Evolutionary conservation across 352 stramenopile species (phyloP).

Genomic region (Chrysophaeum taylorii): DNA sequence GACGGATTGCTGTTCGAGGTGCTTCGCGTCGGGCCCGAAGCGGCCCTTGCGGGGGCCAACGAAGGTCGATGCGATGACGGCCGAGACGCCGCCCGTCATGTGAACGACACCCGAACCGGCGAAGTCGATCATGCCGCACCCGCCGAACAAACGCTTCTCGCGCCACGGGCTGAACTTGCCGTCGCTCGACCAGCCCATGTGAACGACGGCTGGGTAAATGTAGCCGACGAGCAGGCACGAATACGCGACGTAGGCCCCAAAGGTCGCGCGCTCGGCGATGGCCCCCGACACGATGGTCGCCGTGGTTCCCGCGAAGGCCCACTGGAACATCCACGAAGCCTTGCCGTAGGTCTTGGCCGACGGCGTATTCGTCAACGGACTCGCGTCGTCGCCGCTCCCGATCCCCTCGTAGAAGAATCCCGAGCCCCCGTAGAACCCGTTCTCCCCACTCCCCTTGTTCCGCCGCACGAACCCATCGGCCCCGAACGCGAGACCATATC

Average conservation of each 20-base stretch:
- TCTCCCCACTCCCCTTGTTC: slow-evolving; percentile 13
- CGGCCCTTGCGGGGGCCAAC: slow-evolving; percentile 48
- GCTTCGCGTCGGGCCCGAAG: slow-evolving; percentile 54
- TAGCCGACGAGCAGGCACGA: slow-evolving; percentile 18
- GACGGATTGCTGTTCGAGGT: slow-evolving; percentile 27
- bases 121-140: slow-evolving; percentile 54
- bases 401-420: slow-evolving; percentile 23
- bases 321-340: slow-evolving; percentile 37
- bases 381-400: no score
- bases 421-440: slow-evolving; percentile 26
- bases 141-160: slow-evolving; percentile 2
- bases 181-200: slow-evolving; percentile 35
- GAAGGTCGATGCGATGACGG: slow-evolving; percentile 50
- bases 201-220: slow-evolving; percentile 29
- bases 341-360: background rate
- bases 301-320: slow-evolving; percentile 33
- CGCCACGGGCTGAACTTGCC: slow-evolving; percentile 35
- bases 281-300: slow-evolving; percentile 34
- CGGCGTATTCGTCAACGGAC: background rate
- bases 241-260: slow-evolving; percentile 32
- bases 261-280: slow-evolving; percentile 33
- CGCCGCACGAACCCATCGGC: slow-evolving; percentile 23
- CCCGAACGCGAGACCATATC: slow-evolving; percentile 37
- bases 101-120: slow-evolving; percentile 58
- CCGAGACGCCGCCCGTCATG: slow-evolving; percentile 52